A percentile compares a stretch with the other conserved stretches of the same genome.
Evolutionary conservation across 1,284 basidiomycete species (phyloP).

Genomic region (Waitea zeae): DNA sequence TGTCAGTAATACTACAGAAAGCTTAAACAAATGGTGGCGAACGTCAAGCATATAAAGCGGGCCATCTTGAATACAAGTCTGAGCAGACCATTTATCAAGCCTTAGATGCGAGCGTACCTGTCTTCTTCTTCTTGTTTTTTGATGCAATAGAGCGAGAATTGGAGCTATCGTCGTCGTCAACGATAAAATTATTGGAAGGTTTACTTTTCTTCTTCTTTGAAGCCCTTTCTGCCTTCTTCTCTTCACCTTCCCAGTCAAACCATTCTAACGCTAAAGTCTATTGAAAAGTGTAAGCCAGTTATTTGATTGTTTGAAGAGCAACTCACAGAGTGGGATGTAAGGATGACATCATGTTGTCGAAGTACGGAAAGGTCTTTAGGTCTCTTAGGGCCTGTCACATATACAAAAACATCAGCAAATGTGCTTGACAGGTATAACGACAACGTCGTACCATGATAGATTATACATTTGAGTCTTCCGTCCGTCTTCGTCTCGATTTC

Average conservation of each 20-base stretch:
- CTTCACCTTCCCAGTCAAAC: constrained; percentile 30
- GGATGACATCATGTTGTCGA: constrained; percentile 31
- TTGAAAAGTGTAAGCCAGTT: not conserved
- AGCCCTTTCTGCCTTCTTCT: constrained; percentile 18
- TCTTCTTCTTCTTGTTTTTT: constrained; percentile 13
- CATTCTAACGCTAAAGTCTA: constrained; percentile 40
- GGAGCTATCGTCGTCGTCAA: too few relatives aligned
- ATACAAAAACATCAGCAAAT: not conserved
- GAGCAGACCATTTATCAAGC: constrained; percentile 2
- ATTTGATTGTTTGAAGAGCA: not conserved
- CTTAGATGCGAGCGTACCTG: constrained; percentile 2
- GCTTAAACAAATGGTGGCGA: constrained; percentile 5
- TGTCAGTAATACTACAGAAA: not conserved
- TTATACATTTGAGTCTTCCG: constrained; percentile 21
- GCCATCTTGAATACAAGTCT: constrained; percentile 15
- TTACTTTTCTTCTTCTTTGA: constrained; percentile 23
- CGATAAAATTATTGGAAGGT: too few relatives aligned
- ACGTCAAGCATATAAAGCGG: constrained; percentile 30
- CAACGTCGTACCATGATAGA: constrained; percentile 32
- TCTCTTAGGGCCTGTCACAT: constrained; percentile 20
- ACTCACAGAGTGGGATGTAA: constrained; percentile 37
- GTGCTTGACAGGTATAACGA: not conserved
- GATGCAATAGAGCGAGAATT: constrained; percentile 3
- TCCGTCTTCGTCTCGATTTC: constrained; percentile 40
- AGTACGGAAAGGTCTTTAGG: constrained; percentile 23